Conservation (phyloP, 2,329 filamentous ascomycete genomes). For the Clarireedia paspali region DNA sequence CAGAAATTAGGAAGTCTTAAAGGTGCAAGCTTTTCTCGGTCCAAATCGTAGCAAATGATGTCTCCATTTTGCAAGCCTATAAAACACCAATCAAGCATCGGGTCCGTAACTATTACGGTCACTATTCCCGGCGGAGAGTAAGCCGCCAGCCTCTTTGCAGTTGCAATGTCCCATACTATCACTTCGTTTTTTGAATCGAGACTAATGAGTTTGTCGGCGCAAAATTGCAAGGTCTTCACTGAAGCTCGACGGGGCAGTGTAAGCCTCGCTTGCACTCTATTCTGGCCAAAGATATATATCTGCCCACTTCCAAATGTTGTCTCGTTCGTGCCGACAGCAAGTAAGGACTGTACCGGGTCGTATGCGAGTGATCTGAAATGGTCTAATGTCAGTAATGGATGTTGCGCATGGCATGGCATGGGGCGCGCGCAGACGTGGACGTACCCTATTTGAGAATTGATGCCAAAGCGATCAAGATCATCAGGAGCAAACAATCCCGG, state of each 20-base stretch:
- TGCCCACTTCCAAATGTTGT: constrained; percentile 78
- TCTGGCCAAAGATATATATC: constrained; percentile 82
- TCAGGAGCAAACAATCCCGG: constrained; percentile 76
- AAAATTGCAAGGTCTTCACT: constrained; percentile 74
- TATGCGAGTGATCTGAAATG: constrained; percentile 67
- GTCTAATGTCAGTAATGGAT: constrained; percentile 11
- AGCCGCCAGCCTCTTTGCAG: constrained; percentile 56
- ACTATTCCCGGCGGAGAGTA: constrained; percentile 73
- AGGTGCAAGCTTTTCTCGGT: constrained; percentile 66
- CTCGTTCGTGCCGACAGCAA: constrained; percentile 86
- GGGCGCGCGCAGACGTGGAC: constrained; percentile 12
- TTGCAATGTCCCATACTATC: constrained; percentile 71
- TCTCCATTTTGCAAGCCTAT: constrained; percentile 78
- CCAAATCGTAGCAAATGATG: constrained; percentile 86
- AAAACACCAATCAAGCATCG: constrained; percentile 88
- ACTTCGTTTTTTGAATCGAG: constrained; percentile 83
- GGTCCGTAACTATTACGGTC: constrained; percentile 69
- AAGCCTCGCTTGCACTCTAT: constrained; percentile 70
- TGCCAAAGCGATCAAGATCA: constrained; percentile 74
- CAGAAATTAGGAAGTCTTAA: constrained; percentile 86
- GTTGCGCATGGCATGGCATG: neutral
- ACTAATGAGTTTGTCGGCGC: constrained; percentile 74
- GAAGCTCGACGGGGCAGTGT: constrained; percentile 64
- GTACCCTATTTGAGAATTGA: constrained; percentile 67
- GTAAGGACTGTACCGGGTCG: constrained; percentile 86